Evolutionary conservation across 129 eudicot species (phyloP).

Genomic region (Arctium lappa): DNA sequence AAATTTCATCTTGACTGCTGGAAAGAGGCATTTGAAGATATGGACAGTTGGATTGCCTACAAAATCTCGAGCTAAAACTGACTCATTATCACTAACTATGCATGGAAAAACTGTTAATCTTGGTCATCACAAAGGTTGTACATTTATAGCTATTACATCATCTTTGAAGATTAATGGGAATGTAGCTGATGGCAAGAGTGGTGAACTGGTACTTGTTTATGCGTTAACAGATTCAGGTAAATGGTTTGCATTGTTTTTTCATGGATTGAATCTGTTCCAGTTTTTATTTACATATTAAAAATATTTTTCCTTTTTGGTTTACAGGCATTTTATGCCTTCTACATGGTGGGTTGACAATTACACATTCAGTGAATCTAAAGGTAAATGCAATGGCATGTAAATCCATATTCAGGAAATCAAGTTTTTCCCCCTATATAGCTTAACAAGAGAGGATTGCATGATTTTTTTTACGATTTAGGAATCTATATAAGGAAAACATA

Average conservation of each 20-base stretch:
- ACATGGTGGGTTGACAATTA: conserved; percentile 38
- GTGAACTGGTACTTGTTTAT: conserved; percentile 34
- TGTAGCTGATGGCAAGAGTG: conserved; percentile 24
- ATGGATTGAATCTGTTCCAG: background rate
- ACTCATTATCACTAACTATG: conserved; percentile 39
- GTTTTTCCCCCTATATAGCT: background rate
- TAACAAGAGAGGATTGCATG: background rate
- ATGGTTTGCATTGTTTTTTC: conserved; percentile 3
- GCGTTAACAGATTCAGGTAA: conserved; percentile 62
- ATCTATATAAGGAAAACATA: background rate
- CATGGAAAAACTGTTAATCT: conserved; percentile 50
- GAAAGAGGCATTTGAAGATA: conserved; percentile 56
- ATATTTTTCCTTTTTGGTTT: conserved; percentile 8
- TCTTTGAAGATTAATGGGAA: conserved; percentile 27
- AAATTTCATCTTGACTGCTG: conserved; percentile 55
- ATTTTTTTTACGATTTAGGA: background rate
- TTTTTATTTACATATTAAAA: conserved; percentile 8
- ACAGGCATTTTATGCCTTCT: conserved; percentile 57
- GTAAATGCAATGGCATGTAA: conserved; percentile 27
- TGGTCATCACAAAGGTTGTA: conserved; percentile 49
- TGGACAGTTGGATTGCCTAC: conserved; percentile 52
- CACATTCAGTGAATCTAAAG: conserved; percentile 58
- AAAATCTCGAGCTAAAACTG: conserved; percentile 43
- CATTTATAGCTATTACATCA: conserved; percentile 59
- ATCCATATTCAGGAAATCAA: background rate